These are phyloP conservation scores for Orbilia blumenaviensis DNA, from an alignment of 2,329 filamentous ascomycete species.

Conservation along the genomic window DNA sequence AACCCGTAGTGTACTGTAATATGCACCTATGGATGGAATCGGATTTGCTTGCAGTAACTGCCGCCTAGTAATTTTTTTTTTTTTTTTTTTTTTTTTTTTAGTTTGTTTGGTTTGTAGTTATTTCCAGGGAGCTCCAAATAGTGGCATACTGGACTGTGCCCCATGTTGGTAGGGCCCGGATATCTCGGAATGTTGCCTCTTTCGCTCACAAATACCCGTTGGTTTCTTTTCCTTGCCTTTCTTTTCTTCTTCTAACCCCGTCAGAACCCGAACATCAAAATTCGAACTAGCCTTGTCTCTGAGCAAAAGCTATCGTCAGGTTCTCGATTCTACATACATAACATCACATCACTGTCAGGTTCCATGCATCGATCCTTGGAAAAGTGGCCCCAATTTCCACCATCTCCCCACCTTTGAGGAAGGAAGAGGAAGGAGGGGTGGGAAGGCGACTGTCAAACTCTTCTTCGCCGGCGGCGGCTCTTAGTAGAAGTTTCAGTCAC, in stretches of 20 bases:
- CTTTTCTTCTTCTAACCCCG: background rate
- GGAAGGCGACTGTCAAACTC: background rate
- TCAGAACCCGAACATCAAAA: background rate
- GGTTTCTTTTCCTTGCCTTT: too few species aligned
- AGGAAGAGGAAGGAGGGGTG: background rate
- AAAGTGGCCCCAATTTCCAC: too few species aligned
- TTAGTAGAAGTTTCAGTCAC: background rate
- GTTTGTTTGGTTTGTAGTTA: too few species aligned
- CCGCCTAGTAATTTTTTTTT: background rate
- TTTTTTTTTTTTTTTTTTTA: background rate
- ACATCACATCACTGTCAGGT: too few species aligned
- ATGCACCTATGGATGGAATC: background rate
- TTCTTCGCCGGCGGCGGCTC: background rate
- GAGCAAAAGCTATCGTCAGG: too few species aligned
- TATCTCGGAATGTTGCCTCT: constrained; percentile 47
- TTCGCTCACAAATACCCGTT: too few species aligned
- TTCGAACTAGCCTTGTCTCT: too few species aligned
- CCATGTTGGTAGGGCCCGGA: constrained; percentile 17
- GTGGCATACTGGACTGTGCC: too few species aligned
- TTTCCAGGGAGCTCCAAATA: constrained; percentile 6
- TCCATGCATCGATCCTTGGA: too few species aligned
- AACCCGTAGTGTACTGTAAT: too few species aligned
- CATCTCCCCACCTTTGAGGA: too few species aligned
- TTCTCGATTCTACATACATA: too few species aligned
- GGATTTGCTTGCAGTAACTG: background rate